Conservation (phyloP, 2,329 filamentous ascomycete species). For the Ilyonectria destructans region DNA sequence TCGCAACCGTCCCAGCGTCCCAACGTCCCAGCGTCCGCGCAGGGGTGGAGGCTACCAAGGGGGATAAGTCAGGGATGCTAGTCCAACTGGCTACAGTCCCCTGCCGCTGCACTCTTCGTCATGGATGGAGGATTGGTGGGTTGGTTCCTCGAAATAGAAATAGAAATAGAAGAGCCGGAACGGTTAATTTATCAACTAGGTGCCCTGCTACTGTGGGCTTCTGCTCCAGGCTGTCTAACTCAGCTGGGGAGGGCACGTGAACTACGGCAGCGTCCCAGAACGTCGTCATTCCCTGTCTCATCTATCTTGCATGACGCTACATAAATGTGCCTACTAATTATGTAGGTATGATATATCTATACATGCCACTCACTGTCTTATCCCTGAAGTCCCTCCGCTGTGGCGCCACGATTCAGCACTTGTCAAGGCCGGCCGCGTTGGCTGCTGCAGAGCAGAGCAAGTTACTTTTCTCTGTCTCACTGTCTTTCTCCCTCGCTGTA, state of each 20-base stretch:
- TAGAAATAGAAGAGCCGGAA: slow-evolving; percentile 28
- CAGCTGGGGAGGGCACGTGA: slow-evolving; percentile 17
- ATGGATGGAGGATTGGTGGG: slow-evolving; percentile 13
- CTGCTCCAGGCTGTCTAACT: not conserved
- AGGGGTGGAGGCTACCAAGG: not conserved
- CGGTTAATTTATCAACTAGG: slow-evolving; percentile 27
- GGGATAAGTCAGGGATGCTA: not conserved
- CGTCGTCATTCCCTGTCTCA: slow-evolving; percentile 26
- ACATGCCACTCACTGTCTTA: not conserved
- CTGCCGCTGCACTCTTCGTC: not conserved
- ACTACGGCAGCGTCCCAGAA: slow-evolving; percentile 13
- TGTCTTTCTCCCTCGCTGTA: not conserved
- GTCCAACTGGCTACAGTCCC: slow-evolving; percentile 22
- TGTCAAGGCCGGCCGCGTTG: slow-evolving; percentile 8
- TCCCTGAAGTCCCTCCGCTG: slow-evolving; percentile 3
- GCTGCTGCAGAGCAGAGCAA: not conserved
- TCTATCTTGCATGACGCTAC: slow-evolving; percentile 32
- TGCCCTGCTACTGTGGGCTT: not conserved
- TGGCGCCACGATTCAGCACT: slow-evolving; percentile 20
- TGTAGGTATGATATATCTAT: not conserved
- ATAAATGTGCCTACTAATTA: slow-evolving; percentile 2
- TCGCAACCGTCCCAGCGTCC: not conserved
- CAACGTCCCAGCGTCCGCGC: not conserved
- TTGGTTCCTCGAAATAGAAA: slow-evolving; percentile 30
- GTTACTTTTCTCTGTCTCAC: not conserved